Percentiles rank a stretch among this genome's conserved stretches.
These are phyloP conservation scores for Diutina catenulata DNA, from an alignment of 1,139 yeast genomes.

Conservation along the genomic window DNA sequence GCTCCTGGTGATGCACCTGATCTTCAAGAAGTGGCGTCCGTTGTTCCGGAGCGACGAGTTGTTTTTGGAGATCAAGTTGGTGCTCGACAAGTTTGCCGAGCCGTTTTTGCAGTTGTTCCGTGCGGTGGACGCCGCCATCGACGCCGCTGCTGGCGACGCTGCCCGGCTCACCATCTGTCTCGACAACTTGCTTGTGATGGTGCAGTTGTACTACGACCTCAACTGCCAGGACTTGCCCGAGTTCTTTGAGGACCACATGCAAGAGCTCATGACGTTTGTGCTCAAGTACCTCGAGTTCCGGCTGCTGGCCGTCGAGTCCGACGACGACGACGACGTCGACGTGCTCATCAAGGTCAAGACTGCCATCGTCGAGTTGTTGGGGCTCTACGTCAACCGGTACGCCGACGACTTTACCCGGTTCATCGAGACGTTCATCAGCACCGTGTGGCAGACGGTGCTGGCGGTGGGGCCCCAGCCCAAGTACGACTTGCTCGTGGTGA, in stretches of 20 bases:
- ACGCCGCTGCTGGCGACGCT: slow-evolving; percentile 27
- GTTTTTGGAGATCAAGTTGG: slow-evolving; percentile 78
- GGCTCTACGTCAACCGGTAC: slow-evolving; percentile 79
- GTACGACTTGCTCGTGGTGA: slow-evolving; percentile 76
- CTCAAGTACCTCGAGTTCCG: slow-evolving; percentile 66
- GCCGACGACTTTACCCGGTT: slow-evolving; percentile 79
- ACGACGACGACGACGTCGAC: slow-evolving; percentile 62
- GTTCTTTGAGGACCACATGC: slow-evolving; percentile 86
- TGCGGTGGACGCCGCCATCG: slow-evolving; percentile 56
- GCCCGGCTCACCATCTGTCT: slow-evolving; percentile 44
- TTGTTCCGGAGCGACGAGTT: slow-evolving; percentile 84
- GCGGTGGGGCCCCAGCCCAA: slow-evolving; percentile 59
- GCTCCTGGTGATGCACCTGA: slow-evolving; percentile 84
- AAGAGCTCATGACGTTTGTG: slow-evolving; percentile 64
- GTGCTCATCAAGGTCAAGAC: slow-evolving; percentile 66
- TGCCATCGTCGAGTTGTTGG: slow-evolving; percentile 73
- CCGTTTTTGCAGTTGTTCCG: slow-evolving; percentile 66
- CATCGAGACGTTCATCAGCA: slow-evolving; percentile 67
- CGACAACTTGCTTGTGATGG: slow-evolving; percentile 58
- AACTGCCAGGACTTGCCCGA: slow-evolving; percentile 98
- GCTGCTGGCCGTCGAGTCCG: slow-evolving; percentile 42
- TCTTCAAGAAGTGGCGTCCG: slow-evolving; percentile 95
- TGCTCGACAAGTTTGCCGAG: slow-evolving; percentile 69
- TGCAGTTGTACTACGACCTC: slow-evolving; percentile 81
- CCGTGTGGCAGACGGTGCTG: slow-evolving; percentile 71